A percentile compares a stretch with the other conserved stretches of the same genome.
Conservation (phyloP, 2,329 filamentous ascomycete species). For the Celoporthe dispersa region DNA sequence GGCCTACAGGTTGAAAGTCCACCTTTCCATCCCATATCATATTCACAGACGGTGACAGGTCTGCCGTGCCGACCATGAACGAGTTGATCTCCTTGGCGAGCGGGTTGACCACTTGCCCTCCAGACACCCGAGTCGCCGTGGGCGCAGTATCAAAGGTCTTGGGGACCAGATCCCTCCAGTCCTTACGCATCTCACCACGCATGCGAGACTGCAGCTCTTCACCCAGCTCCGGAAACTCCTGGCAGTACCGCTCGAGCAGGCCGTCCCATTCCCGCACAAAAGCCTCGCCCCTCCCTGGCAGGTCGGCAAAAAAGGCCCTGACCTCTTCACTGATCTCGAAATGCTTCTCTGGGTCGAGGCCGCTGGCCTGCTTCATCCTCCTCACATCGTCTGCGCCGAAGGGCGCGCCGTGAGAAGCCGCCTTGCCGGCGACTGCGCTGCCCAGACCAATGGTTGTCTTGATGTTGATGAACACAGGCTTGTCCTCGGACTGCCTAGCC, state of each 20-base stretch:
- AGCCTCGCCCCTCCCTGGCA: conserved; percentile 49
- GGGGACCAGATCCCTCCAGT: conserved; percentile 59
- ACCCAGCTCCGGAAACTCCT: conserved; percentile 34
- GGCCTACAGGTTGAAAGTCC: conserved; percentile 53
- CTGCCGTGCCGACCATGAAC: conserved; percentile 53
- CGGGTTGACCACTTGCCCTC: conserved; percentile 53
- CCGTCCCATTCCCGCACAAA: conserved; percentile 54
- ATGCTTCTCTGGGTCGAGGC: conserved; percentile 53
- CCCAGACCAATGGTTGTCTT: conserved; percentile 60
- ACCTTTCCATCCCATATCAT: conserved; percentile 56
- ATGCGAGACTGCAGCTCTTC: conserved; percentile 52
- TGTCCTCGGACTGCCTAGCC: conserved; percentile 45
- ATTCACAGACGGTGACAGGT: conserved; percentile 51
- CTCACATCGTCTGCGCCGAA: conserved; percentile 57
- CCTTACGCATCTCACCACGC: conserved; percentile 49
- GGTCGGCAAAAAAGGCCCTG: conserved; percentile 56
- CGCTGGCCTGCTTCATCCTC: conserved; percentile 56
- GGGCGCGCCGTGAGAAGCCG: conserved; percentile 61
- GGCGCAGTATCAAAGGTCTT: conserved; percentile 50
- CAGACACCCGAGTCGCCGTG: conserved; percentile 53
- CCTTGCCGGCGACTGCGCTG: conserved; percentile 50
- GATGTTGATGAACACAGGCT: conserved; percentile 62
- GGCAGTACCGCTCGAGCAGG: conserved; percentile 34
- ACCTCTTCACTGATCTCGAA: conserved; percentile 52
- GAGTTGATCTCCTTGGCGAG: conserved; percentile 45